These are phyloP conservation scores for Mallotus nudiflorus DNA, from an alignment of 345 rosid species.

Conservation along the genomic window DNA sequence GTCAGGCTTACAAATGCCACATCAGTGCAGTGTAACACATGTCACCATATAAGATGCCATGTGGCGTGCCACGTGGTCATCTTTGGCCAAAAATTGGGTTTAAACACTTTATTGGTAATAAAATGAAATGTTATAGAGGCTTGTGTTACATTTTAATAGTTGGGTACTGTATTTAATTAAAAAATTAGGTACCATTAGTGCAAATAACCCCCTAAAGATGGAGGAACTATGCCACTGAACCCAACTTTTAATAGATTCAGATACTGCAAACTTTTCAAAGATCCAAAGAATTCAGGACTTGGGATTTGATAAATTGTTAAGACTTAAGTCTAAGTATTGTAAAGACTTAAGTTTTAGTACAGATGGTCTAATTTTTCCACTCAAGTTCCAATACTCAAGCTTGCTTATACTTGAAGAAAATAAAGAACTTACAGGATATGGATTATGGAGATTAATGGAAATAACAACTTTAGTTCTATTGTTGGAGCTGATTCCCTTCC, in stretches of 20 bases:
- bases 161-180: no score
- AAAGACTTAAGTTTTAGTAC: slow-evolving; percentile 33
- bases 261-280: slow-evolving; percentile 30
- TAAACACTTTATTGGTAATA: no score
- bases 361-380: slow-evolving; percentile 48
- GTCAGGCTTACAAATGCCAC: no score
- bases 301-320: slow-evolving; percentile 28
- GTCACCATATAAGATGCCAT: no score
- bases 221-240: slow-evolving; percentile 34
- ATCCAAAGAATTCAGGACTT: slow-evolving; percentile 46
- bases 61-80: no score
- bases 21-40: no score
- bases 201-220: slow-evolving; percentile 35
- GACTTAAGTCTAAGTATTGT: slow-evolving; percentile 41
- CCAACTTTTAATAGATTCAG: slow-evolving; percentile 40
- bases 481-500: slow-evolving; percentile 43
- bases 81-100: no score
- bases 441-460: slow-evolving; percentile 33
- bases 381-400: no score
- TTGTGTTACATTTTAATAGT: no score
- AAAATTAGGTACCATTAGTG: no score
- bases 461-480: slow-evolving; percentile 29
- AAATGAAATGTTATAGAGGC: no score
- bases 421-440: slow-evolving; percentile 14
- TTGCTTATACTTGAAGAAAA: no score